These are phyloP conservation scores for Amylocystis lapponica DNA, from an alignment of 768 basidiomycete species.

Conservation along the genomic window DNA sequence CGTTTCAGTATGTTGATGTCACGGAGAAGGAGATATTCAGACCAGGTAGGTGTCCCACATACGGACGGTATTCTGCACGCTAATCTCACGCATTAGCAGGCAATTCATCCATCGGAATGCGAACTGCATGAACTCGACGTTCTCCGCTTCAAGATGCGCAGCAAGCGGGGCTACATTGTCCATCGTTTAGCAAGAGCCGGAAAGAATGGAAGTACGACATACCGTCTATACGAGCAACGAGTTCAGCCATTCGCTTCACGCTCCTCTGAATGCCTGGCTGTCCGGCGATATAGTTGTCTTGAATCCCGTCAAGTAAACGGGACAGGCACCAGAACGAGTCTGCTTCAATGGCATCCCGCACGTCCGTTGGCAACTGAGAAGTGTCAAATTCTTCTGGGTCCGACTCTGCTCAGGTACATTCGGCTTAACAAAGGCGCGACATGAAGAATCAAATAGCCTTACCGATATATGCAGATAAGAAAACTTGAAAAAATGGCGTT, in stretches of 20 bases:
- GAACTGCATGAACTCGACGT: slow-evolving; percentile 99
- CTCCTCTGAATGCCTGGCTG: slow-evolving; percentile 96
- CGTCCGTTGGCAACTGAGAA: slow-evolving; percentile 56
- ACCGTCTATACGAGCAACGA: slow-evolving; percentile 89
- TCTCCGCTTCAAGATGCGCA: slow-evolving; percentile 80
- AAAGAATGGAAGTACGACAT: slow-evolving; percentile 19
- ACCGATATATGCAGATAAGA: slow-evolving; percentile 94
- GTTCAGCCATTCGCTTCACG: slow-evolving; percentile 89
- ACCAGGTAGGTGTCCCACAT: slow-evolving; percentile 99
- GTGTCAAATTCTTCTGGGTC: slow-evolving; percentile 91
- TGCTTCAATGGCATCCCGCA: slow-evolving; percentile 86
- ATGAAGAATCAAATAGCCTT: slow-evolving; percentile 9
- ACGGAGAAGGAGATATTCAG: slow-evolving; percentile 25
- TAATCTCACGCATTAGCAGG: slow-evolving; percentile 95
- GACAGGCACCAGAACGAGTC: slow-evolving; percentile 99
- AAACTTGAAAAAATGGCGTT: slow-evolving; percentile 97
- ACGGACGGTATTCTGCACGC: slow-evolving; percentile 91
- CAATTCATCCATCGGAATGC: slow-evolving; percentile 99
- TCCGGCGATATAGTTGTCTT: slow-evolving; percentile 95
- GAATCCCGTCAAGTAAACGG: slow-evolving; percentile 92
- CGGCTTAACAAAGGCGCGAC: background rate
- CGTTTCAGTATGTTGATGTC: background rate
- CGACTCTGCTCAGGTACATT: slow-evolving; percentile 48
- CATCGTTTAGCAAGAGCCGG: background rate
- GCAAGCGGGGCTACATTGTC: slow-evolving; percentile 68